Base-by-base conservation (phyloP, 2,329 filamentous ascomycete species). In the Dryadomyces quercivorus region DNA sequence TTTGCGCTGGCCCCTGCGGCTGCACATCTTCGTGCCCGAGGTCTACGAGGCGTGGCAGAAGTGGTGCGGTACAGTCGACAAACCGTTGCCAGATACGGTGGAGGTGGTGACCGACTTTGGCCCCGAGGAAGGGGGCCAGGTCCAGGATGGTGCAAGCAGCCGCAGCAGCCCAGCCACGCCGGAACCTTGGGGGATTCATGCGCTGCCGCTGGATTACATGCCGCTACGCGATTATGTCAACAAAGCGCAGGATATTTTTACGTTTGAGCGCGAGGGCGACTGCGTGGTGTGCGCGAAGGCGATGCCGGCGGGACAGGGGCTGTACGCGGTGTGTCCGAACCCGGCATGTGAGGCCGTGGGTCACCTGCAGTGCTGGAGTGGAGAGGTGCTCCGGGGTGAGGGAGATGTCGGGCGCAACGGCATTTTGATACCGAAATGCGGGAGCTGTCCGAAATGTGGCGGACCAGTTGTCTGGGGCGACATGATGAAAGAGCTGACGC, bases 401-500 rank as follows among this genome's bases (percentile, higher is more conserved):
- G 59, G 62, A 3, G 63, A 56, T 40, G 65, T 60, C 49, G 52
- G 62, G 0, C 34, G 34, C 10, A 62, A 64, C 0, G 67, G 70
- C 3, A 67, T 71, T 3, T 62, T 95, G 1, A 63, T 95, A 1
- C 92, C 92, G 0, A 72, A 78, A 1, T 65, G 74, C 38, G 90
- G 89, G 2, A 67, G 62, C 2, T 97, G 92, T 69, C 88, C 88
- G 0, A 70, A 70, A 20, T 97, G 92, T 64, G 69, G 74, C 1
- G 72, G 73, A 0, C 67, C 72, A 5, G 69, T 90, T 2, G 66
- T 74, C 51, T 97, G 92, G 92, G 73, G 75, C 0, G 79, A 86
- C 50, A 80, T 96, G 70, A 85, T 94, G 71, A 91, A 83, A 64
- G 91, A 95, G 65, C 69, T 95, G 61, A 93, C 78, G 51, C 69